Base-by-base conservation (phyloP, 129 eudicot species). In the Flaveria trinervia region DNA sequence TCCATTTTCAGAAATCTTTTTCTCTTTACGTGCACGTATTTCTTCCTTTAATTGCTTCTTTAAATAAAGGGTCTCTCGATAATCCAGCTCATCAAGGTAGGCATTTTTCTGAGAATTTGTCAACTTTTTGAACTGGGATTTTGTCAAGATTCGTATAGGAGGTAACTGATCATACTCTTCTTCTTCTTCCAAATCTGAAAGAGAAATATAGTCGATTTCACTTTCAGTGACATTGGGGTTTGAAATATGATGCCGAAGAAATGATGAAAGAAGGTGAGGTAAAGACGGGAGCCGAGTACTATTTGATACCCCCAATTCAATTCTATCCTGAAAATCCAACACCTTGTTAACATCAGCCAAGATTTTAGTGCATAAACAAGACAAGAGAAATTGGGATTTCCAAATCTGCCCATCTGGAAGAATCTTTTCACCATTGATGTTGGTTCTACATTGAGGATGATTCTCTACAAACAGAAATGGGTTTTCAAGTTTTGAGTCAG, bases 1-100 rank as follows among this genome's bases (percentile, higher is more conserved):
- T 20, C 45, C 84, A n/a, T 74, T 78, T 10, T 70, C 68, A 13
- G 67, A 48, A 73, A 48, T 73, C 61, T 81, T 64, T 30, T 64
- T 77, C 64, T 83, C 87, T 81, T 65, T 89, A 70, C 83, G 82
- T 73, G 79, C 80, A 23, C 66, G 72, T 26, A 62, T 41, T 55
- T 89, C 96, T 85, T 91, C 92, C 82, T 78, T 89, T 76, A 91
- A 54, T 52, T 91, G 97, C 82, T 95, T 91, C 80, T 86, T 91
- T 78, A 95, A 69, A 75, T 81, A 91, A 64, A 91, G 96, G 72
- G 92, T 91, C 75, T 95, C 99, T 50, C 99, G 83, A 84, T 95
- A 95, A 82, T 95, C 99, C 77, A 95, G 85, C 83, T 95, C 99
- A 82, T 91, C 97, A 65, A 91, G 99, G 76, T 95, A 95, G 49